Conservation (phyloP, 768 basidiomycete species). For the Mycena galopus region DNA sequence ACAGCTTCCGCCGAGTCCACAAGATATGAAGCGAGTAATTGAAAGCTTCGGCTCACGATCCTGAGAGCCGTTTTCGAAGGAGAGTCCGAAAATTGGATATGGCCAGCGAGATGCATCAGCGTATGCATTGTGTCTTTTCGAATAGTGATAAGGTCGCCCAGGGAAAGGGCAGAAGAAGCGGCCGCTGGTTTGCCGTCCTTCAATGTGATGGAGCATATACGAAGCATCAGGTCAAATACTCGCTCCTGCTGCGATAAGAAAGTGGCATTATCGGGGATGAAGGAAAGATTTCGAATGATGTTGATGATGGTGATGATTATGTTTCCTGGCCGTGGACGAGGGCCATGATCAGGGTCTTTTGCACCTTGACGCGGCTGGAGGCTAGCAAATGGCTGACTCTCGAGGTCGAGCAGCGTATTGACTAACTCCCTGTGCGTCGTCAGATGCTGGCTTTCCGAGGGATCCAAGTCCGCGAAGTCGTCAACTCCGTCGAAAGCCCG, state of each 20-base stretch:
- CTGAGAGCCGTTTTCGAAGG: constrained; percentile 58
- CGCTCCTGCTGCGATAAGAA: constrained; percentile 76
- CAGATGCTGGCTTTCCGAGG: constrained; percentile 52
- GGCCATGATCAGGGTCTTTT: constrained; percentile 65
- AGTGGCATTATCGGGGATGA: constrained; percentile 75
- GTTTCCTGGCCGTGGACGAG: constrained; percentile 76
- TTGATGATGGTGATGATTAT: constrained; percentile 78
- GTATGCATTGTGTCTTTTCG: constrained; percentile 85
- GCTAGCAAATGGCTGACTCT: constrained; percentile 70
- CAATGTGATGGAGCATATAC: constrained; percentile 69
- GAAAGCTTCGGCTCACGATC: constrained; percentile 70
- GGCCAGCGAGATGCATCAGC: constrained; percentile 70
- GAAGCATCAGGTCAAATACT: constrained; percentile 75
- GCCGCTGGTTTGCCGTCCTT: constrained; percentile 54
- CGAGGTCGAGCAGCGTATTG: constrained; percentile 68
- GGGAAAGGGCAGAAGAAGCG: constrained; percentile 70
- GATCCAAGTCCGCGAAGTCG: constrained; percentile 39
- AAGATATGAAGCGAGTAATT: constrained; percentile 81
- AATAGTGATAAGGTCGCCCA: constrained; percentile 77
- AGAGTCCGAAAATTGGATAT: constrained; percentile 62
- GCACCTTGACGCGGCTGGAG: constrained; percentile 63
- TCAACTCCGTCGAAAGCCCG: constrained; percentile 73
- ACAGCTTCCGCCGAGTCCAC: constrained; percentile 77
- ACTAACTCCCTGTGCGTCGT: constrained; percentile 77
- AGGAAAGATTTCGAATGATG: constrained; percentile 90